A percentile compares a stretch with the other conserved stretches of the same genome.
phyloP scores from a whole-genome alignment of 345 rosid species.

The Dipteronia dyeriana region DNA sequence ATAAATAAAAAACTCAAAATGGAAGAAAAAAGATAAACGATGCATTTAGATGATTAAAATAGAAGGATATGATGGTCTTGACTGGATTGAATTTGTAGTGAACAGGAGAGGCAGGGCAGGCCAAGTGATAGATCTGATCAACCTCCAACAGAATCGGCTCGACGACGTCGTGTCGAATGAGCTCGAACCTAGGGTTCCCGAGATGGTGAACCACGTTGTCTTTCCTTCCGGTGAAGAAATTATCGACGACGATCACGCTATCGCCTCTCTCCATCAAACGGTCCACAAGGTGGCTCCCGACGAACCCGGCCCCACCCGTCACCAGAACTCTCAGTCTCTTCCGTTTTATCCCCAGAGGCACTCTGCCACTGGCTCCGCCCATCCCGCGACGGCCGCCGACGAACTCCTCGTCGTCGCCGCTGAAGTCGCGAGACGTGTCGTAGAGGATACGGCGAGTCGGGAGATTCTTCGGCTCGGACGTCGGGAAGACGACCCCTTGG shows the following conservation, averaged over 20 bases:
- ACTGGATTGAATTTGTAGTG: constrained; percentile 91
- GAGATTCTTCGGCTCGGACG: constrained; percentile 22
- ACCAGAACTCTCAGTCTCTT: constrained; percentile 66
- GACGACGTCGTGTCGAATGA: constrained; percentile 77
- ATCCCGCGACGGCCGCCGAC: background rate
- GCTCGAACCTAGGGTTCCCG: constrained; percentile 74
- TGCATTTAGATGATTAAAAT: no score
- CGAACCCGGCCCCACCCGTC: constrained; percentile 89
- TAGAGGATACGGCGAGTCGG: constrained; percentile 32
- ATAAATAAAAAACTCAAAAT: no score
- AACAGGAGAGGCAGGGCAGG: constrained; percentile 90
- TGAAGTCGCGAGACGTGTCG: no score
- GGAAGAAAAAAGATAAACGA: no score
- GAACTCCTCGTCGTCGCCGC: background rate
- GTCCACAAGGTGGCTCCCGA: constrained; percentile 91
- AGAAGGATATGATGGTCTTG: constrained; percentile 86
- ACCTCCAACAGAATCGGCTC: constrained; percentile 82
- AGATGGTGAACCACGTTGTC: constrained; percentile 75
- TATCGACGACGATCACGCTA: constrained; percentile 73
- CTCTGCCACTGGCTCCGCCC: constrained; percentile 36
- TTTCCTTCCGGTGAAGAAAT: constrained; percentile 77
- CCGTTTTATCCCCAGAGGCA: constrained; percentile 58
- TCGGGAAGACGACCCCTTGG: constrained; percentile 3
- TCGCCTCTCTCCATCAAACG: constrained; percentile 77
- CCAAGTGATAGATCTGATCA: constrained; percentile 90